Base-by-base conservation (phyloP, 495 filamentous ascomycete species). In the Talaromyces stipitatus region DNA sequence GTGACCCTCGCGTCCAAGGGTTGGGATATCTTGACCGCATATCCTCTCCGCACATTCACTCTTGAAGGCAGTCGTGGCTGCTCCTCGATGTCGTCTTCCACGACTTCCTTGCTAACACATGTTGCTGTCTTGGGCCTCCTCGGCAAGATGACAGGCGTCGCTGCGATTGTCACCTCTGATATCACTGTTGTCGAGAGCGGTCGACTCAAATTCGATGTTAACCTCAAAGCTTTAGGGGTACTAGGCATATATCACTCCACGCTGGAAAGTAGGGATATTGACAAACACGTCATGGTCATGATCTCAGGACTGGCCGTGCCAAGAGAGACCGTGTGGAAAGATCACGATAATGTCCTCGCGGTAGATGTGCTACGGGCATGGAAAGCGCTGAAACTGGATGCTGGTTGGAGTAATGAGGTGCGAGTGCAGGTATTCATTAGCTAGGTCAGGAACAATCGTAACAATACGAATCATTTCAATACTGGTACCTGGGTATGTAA, bases 141-240 rank as follows among this genome's bases (percentile, higher is more conserved):
- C 22, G 88, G 80, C 14, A 95, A 96, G 67, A 95, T 97, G 86
- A 90, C 91, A 2, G 94, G 91, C 7, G 83, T 85, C 2, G 91
- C 89, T 0, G 94, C 90, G 0, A 74, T 97, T 12, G 63, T 87
- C 1, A 72, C 67, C 8, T 84, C 75, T 11, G 75, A 78, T n/a
- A 78, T 83, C 12, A 76, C 73, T 23, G 62, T 84, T 7, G 70
- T 80, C 9, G 72, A 81, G 24, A 85, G 81, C 43, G 84, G 88
- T 2, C 65, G 71, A 4, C 68, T 95, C 26, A 69, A 82, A 14
- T 68, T 91, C 16, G 80, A 82, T 59, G 79, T 84, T 6, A 78
- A 73, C 38, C 60, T 97, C 38, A 98, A 95, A 67, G 92, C 89
- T 0, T 68, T 98, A 23, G 94, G 94, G 0, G 79, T 78, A 16